These are phyloP conservation scores for Onygenales sp. DNA, from an alignment of 2,329 filamentous ascomycete species.

Conservation along the genomic window DNA sequence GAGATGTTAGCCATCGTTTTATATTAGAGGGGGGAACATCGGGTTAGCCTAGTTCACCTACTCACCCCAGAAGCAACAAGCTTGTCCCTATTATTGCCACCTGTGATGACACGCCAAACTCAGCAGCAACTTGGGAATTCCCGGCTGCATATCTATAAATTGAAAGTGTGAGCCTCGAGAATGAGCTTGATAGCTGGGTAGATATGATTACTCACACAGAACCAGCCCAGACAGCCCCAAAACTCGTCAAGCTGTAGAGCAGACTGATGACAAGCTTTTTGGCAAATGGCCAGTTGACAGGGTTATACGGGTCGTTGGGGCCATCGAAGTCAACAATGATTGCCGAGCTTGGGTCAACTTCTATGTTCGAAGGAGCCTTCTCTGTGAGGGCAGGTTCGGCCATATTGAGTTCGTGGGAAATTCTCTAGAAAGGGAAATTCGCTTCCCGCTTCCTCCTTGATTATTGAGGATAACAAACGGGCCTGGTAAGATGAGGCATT, in stretches of 20 bases:
- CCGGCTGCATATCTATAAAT: constrained; percentile 54
- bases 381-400: background rate
- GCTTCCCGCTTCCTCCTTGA: background rate
- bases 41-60: background rate
- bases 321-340: constrained; percentile 64
- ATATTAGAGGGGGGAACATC: background rate
- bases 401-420: background rate
- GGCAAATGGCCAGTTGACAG: constrained; percentile 72
- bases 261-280: constrained; percentile 65
- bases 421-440: background rate
- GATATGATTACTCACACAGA: constrained; percentile 27
- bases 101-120: constrained; percentile 39
- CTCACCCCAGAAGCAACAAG: constrained; percentile 37
- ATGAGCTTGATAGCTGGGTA: background rate
- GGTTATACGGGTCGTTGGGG: constrained; percentile 69
- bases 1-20: background rate
- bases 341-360: constrained; percentile 19
- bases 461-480: too few species aligned
- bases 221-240: constrained; percentile 44
- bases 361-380: background rate
- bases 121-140: constrained; percentile 46
- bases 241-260: constrained; percentile 55
- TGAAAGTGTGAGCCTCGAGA: background rate
- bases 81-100: constrained; percentile 40
- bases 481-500: too few species aligned